Evolutionary conservation across 2,329 filamentous ascomycete species (phyloP).

Genomic region (Calonectria hawksworthii): DNA sequence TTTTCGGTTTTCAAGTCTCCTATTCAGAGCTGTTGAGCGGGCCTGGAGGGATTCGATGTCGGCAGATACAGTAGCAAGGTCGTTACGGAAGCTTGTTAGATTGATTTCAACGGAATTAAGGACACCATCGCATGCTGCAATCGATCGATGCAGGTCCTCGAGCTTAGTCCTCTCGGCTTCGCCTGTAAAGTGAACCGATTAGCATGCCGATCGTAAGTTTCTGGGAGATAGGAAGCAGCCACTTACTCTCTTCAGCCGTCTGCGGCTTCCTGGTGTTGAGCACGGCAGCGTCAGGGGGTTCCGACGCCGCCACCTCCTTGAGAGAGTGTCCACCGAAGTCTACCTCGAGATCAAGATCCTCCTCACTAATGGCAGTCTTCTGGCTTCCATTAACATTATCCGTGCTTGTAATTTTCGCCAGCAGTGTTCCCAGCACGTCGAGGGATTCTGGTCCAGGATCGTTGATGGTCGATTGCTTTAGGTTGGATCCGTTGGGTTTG

Average conservation of each 20-base stretch:
- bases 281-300: constrained; percentile 36
- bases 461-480: constrained; percentile 70
- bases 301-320: constrained; percentile 73
- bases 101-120: constrained; percentile 94
- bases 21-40: constrained; percentile 85
- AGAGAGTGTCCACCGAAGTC: constrained; percentile 86
- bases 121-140: constrained; percentile 91
- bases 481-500: constrained; percentile 75
- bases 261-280: constrained; percentile 64
- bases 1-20: constrained; percentile 88
- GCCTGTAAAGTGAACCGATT: constrained; percentile 60
- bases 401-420: constrained; percentile 49
- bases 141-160: constrained; percentile 91
- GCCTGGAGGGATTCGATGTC: constrained; percentile 96
- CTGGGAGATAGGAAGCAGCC: not conserved
- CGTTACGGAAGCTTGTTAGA: constrained; percentile 91
- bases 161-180: constrained; percentile 87
- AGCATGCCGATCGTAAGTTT: not conserved
- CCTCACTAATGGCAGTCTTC: constrained; percentile 54
- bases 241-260: constrained; percentile 80
- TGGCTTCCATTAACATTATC: constrained; percentile 25
- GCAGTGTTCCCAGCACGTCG: constrained; percentile 72
- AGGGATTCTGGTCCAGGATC: constrained; percentile 77
- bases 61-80: constrained; percentile 90
- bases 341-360: constrained; percentile 75